A percentile compares a stretch with the other conserved stretches of the same genome.
phyloP scores from a whole-genome alignment of 495 filamentous ascomycete species.

The Hypoxylon cercidicola region DNA sequence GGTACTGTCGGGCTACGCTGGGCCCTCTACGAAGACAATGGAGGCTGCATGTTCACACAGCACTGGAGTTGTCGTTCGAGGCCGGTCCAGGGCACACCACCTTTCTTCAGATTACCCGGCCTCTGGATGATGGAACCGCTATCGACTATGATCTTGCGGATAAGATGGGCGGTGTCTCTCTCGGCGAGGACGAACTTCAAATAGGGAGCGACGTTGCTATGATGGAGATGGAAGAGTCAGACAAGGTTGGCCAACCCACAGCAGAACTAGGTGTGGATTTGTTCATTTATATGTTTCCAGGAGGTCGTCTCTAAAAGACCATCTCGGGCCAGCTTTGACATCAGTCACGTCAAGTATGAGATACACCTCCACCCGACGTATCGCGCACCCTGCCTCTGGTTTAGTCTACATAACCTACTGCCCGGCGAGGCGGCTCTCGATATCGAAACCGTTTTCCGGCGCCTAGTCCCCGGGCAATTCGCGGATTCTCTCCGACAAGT shows the following conservation, averaged over 20 bases:
- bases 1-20: constrained; percentile 61
- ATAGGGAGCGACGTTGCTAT: constrained; percentile 46
- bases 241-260: constrained; percentile 50
- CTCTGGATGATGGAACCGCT: constrained; percentile 51
- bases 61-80: constrained; percentile 47
- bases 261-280: constrained; percentile 39
- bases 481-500: constrained; percentile 64
- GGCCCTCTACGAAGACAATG: constrained; percentile 57
- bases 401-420: constrained; percentile 60
- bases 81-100: constrained; percentile 49
- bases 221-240: constrained; percentile 58
- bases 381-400: constrained; percentile 68
- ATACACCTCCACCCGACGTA: constrained; percentile 68
- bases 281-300: constrained; percentile 52
- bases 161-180: constrained; percentile 51
- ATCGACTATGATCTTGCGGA: constrained; percentile 55
- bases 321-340: constrained; percentile 52
- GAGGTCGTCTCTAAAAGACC: constrained; percentile 34
- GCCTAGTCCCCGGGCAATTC: constrained; percentile 73
- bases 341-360: constrained; percentile 70
- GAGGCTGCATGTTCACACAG: constrained; percentile 50
- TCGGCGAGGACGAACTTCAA: constrained; percentile 25
- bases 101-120: constrained; percentile 60
- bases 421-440: constrained; percentile 53
- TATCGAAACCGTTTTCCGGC: constrained; percentile 74